Conservation (phyloP, 768 basidiomycete genomes). For the Trametes gibbosa region DNA sequence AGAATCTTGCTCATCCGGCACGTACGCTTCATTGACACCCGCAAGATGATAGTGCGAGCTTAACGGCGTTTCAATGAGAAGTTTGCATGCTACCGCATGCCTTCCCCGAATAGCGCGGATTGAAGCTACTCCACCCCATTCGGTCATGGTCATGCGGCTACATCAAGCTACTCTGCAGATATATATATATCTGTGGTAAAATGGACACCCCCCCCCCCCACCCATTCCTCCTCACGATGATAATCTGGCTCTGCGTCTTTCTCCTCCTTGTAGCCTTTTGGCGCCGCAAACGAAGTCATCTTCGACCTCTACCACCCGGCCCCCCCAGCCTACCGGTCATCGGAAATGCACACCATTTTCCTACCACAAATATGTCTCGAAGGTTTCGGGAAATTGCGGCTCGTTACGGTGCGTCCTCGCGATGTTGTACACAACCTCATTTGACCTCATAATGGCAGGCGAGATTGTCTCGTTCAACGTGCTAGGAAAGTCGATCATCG, state of each 20-base stretch:
- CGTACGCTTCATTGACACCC: too few species aligned
- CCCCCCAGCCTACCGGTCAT: background rate
- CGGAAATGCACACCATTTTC: background rate
- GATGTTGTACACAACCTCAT: background rate
- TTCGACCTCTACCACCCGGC: background rate
- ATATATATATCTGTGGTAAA: too few species aligned
- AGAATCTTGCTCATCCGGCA: too few species aligned
- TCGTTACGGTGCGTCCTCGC: background rate
- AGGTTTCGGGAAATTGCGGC: background rate
- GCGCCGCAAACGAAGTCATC: background rate
- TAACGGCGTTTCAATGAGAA: too few species aligned
- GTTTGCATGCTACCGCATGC: too few species aligned
- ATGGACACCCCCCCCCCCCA: too few species aligned
- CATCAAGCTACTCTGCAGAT: too few species aligned
- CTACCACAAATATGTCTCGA: background rate
- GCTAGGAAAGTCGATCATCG: background rate
- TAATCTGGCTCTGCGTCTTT: background rate
- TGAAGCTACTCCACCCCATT: too few species aligned
- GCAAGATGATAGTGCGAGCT: too few species aligned
- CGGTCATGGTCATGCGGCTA: too few species aligned
- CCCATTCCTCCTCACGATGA: too few species aligned
- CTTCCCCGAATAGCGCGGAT: too few species aligned
- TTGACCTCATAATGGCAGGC: background rate
- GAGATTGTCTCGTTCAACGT: background rate
- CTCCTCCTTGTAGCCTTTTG: background rate